Conservation (phyloP, 345 rosid genomes). For the Hevea brasiliensis region DNA sequence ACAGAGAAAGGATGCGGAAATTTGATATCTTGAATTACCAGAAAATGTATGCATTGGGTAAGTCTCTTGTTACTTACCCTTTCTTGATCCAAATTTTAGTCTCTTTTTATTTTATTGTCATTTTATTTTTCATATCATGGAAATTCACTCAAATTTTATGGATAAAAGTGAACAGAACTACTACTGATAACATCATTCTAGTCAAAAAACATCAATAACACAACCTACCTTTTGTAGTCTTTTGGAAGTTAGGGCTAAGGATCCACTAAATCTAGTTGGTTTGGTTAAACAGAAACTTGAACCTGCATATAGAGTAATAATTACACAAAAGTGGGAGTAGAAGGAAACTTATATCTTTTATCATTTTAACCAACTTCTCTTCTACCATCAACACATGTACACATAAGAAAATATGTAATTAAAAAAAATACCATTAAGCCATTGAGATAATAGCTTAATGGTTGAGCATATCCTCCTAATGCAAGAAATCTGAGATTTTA, state of each 20-base stretch:
- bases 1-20: conserved; percentile 85
- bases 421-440: too few relatives aligned
- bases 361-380: background rate
- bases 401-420: background rate
- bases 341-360: background rate
- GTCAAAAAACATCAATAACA: conserved; percentile 14
- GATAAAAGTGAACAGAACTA: background rate
- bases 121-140: background rate
- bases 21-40: conserved; percentile 90
- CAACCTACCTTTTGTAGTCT: conserved; percentile 20
- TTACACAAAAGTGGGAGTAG: conserved; percentile 11
- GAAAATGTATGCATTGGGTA: conserved; percentile 88
- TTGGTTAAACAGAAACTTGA: conserved; percentile 26
- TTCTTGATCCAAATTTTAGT: background rate
- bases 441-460: too few relatives aligned
- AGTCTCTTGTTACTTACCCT: conserved; percentile 25
- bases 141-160: background rate
- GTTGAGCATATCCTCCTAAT: too few relatives aligned
- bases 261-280: conserved; percentile 38
- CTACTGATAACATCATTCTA: background rate
- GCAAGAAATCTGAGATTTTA: too few relatives aligned
- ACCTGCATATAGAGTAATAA: conserved; percentile 20
- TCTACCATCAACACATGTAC: background rate
- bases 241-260: conserved; percentile 16
- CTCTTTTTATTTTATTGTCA: background rate